These are phyloP conservation scores for Podospora sp. DNA, from an alignment of 495 filamentous ascomycete species.

Conservation along the genomic window DNA sequence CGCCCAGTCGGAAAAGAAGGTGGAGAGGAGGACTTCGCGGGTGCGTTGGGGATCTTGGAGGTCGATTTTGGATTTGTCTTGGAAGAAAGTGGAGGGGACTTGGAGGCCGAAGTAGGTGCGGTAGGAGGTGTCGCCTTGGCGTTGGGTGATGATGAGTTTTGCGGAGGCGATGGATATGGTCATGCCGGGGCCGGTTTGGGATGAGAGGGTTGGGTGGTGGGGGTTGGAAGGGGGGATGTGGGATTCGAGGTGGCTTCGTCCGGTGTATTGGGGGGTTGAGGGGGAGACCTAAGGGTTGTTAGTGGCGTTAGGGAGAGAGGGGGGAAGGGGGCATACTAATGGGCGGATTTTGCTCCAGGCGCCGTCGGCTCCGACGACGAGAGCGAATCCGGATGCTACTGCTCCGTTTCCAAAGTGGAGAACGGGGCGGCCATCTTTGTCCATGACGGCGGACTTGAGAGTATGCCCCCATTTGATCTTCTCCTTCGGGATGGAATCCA, in stretches of 20 bases:
- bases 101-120: constrained; percentile 34
- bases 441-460: background rate
- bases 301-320: background rate
- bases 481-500: constrained; percentile 41
- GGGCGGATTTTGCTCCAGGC: constrained; percentile 40
- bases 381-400: constrained; percentile 29
- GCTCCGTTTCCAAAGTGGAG: constrained; percentile 35
- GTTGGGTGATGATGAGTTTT: constrained; percentile 30
- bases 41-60: constrained; percentile 22
- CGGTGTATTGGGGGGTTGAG: constrained; percentile 35
- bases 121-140: constrained; percentile 36
- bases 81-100: constrained; percentile 27
- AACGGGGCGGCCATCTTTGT: constrained; percentile 25
- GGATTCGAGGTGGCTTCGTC: constrained; percentile 34
- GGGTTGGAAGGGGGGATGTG: constrained; percentile 30
- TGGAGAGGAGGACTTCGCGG: constrained; percentile 26
- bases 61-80: constrained; percentile 19
- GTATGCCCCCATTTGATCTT: constrained; percentile 36
- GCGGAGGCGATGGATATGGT: constrained; percentile 24
- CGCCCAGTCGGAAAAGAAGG: constrained; percentile 33
- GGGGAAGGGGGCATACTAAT: constrained; percentile 19
- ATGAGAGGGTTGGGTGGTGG: constrained; percentile 24
- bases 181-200: constrained; percentile 26
- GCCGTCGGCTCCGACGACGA: constrained; percentile 41
- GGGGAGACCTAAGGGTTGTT: constrained; percentile 31